phyloP scores from a whole-genome alignment of 139 green algal species.

The Chlamydomonas sp. region DNA sequence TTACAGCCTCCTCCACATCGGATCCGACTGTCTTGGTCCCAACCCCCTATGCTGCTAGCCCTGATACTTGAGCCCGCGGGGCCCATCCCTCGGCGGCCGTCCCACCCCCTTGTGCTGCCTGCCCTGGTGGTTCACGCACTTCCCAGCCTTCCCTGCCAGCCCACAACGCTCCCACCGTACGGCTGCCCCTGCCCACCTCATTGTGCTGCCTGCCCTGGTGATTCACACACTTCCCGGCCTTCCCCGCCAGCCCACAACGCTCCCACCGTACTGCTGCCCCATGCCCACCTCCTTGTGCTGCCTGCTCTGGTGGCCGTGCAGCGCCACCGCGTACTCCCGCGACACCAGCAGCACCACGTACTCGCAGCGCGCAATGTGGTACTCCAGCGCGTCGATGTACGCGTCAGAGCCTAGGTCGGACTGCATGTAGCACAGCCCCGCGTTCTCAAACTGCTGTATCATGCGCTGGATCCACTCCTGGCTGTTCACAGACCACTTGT shows the following conservation, averaged over 20 bases:
- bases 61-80: too few species aligned
- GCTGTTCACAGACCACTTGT: conserved; percentile 11
- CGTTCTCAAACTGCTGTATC: background rate
- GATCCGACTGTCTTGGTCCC: too few species aligned
- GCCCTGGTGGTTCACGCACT: too few species aligned
- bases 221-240: too few species aligned
- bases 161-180: too few species aligned
- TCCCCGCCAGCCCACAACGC: too few species aligned
- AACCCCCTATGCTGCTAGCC: too few species aligned
- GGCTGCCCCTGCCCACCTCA: background rate
- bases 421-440: conserved; percentile 9
- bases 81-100: too few species aligned
- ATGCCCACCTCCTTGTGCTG: conserved; percentile 5
- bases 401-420: background rate
- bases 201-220: background rate
- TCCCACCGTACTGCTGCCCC: background rate
- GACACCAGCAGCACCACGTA: background rate
- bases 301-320: background rate
- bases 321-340: background rate
- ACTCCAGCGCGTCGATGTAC: conserved; percentile 15
- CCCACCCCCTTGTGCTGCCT: too few species aligned
- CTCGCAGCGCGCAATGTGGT: conserved; percentile 4
- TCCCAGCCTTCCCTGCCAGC: too few species aligned
- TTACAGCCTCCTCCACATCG: too few species aligned
- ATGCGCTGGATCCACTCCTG: conserved; percentile 6